Evolutionary conservation across 2,329 filamentous ascomycete species (phyloP).

Genomic region (Geosmithia morbida): DNA sequence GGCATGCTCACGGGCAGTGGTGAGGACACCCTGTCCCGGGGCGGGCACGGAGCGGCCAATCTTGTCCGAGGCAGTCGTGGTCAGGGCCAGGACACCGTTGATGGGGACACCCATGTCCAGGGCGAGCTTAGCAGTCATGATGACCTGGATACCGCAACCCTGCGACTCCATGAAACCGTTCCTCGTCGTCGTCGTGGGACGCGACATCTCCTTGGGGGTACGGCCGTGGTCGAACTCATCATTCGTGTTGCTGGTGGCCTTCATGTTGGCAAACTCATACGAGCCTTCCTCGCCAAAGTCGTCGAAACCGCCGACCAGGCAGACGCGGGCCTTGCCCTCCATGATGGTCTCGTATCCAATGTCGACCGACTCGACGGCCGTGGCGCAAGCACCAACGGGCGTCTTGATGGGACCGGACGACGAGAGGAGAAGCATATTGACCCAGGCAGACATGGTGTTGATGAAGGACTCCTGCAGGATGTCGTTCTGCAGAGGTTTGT

Average conservation of each 20-base stretch:
- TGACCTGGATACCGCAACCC: slow-evolving; percentile 93
- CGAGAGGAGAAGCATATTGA: slow-evolving; percentile 96
- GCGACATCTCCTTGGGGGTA: slow-evolving; percentile 94
- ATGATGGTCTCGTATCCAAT: slow-evolving; percentile 98
- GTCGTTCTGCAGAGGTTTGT: slow-evolving; percentile 96
- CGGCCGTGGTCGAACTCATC: slow-evolving; percentile 93
- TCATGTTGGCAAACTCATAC: slow-evolving; percentile 99
- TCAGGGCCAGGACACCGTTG: slow-evolving; percentile 85
- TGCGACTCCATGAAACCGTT: slow-evolving; percentile 99
- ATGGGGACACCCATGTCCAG: slow-evolving; percentile 98
- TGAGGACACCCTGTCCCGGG: slow-evolving; percentile 91
- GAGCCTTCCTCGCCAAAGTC: slow-evolving; percentile 99
- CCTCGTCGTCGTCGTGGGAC: slow-evolving; percentile 89
- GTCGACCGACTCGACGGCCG: slow-evolving; percentile 91
- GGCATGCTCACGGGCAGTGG: slow-evolving; percentile 78
- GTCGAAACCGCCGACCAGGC: slow-evolving; percentile 96
- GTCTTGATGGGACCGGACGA: slow-evolving; percentile 98
- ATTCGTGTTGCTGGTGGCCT: slow-evolving; percentile 94
- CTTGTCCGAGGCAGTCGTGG: slow-evolving; percentile 95
- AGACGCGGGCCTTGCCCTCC: slow-evolving; percentile 93
- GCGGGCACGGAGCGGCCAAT: slow-evolving; percentile 95
- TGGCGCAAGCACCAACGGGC: slow-evolving; percentile 92
- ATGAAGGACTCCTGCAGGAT: slow-evolving; percentile 99
- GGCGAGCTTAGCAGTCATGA: slow-evolving; percentile 94
- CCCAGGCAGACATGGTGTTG: slow-evolving; percentile 99